Conservation (phyloP, 2,329 filamentous ascomycete genomes). For the Neopestalotiopsis clavispora region DNA sequence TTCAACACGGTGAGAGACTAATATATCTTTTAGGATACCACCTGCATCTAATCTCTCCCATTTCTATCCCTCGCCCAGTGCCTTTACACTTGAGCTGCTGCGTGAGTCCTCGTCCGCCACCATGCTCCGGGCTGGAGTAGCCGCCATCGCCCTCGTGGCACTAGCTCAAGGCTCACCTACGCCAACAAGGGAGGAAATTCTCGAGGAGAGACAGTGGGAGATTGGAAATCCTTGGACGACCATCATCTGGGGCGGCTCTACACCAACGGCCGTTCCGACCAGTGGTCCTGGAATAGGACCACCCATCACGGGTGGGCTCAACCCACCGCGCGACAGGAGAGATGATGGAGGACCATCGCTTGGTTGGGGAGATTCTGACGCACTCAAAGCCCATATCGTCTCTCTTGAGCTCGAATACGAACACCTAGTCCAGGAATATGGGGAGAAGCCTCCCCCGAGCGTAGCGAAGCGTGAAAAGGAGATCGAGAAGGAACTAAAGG, state of each 20-base stretch:
- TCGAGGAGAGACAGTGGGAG: slow-evolving; percentile 27
- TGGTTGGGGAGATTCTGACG: slow-evolving; percentile 25
- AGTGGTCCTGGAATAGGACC: slow-evolving; percentile 19
- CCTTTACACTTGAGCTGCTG: neutral
- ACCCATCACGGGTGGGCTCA: slow-evolving; percentile 16
- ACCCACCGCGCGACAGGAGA: slow-evolving; percentile 15
- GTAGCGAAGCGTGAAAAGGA: slow-evolving; percentile 27
- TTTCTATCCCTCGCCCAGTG: neutral
- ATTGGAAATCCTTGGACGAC: slow-evolving; percentile 28
- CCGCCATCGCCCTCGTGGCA: slow-evolving; percentile 34
- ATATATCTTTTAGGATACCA: neutral
- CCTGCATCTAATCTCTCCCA: neutral
- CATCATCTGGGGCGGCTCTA: slow-evolving; percentile 7
- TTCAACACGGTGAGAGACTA: neutral
- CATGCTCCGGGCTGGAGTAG: slow-evolving; percentile 31
- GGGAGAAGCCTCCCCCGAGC: slow-evolving; percentile 26
- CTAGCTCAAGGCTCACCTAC: slow-evolving; percentile 32
- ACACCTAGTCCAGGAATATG: slow-evolving; percentile 30
- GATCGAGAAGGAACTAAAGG: slow-evolving; percentile 34
- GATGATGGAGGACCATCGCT: slow-evolving; percentile 14
- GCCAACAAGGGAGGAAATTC: slow-evolving; percentile 28
- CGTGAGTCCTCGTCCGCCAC: slow-evolving; percentile 1
- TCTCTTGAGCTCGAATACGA: slow-evolving; percentile 35
- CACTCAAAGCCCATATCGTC: slow-evolving; percentile 30
- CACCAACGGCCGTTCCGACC: slow-evolving; percentile 11